Percentiles rank a stretch among this genome's conserved stretches.
Conservation (phyloP, 2,329 filamentous ascomycete genomes). For the Colletotrichum cereale region DNA sequence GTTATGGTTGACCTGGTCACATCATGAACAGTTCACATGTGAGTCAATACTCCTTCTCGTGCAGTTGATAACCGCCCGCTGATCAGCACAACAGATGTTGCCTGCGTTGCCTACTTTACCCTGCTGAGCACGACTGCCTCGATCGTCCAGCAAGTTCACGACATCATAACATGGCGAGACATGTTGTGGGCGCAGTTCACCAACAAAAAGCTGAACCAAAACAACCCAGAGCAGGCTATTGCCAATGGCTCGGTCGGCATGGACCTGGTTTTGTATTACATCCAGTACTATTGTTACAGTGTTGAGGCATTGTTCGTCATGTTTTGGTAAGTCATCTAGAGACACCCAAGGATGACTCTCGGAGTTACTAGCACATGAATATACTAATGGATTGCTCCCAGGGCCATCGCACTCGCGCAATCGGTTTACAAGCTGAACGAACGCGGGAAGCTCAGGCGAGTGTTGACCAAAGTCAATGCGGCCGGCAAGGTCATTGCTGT, state of each 20-base stretch:
- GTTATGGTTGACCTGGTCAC: background rate
- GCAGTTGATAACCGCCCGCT: background rate
- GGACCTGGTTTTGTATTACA: background rate
- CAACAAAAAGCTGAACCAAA: background rate
- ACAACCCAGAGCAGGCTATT: background rate
- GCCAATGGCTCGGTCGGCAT: background rate
- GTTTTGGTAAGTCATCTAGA: background rate
- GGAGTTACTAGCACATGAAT: background rate
- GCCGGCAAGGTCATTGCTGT: background rate
- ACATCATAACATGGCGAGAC: conserved; percentile 1
- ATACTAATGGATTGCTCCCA: background rate
- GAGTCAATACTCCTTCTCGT: background rate
- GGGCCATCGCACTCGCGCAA: background rate
- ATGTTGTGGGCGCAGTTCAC: background rate
- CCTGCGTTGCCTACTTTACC: background rate
- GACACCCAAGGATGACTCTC: background rate
- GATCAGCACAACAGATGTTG: background rate
- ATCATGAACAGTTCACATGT: background rate
- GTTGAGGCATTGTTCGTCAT: background rate
- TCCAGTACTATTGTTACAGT: background rate
- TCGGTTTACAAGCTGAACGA: background rate
- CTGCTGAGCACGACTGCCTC: background rate
- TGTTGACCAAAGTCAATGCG: background rate
- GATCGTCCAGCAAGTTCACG: background rate
- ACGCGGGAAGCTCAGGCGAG: background rate